Conservation (phyloP, 1,284 basidiomycete species). For the Athelia sp. region DNA sequence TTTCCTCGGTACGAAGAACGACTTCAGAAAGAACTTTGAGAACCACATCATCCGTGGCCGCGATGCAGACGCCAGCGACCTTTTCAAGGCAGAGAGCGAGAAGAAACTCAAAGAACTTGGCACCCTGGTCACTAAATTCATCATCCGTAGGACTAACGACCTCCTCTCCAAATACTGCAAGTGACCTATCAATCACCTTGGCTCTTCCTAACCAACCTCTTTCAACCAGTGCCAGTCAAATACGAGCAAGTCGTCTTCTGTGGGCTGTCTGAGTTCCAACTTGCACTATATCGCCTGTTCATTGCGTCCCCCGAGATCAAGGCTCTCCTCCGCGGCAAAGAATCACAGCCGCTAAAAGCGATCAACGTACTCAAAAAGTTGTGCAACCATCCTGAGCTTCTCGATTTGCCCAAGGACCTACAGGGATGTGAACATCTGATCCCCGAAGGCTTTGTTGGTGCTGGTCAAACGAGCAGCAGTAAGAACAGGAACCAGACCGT, state of each 20-base stretch:
- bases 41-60: constrained; percentile 90
- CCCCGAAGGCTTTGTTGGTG: constrained; percentile 76
- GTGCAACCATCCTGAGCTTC: constrained; percentile 95
- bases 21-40: constrained; percentile 98
- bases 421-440: constrained; percentile 81
- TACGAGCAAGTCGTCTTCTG: constrained; percentile 99
- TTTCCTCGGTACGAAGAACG: constrained; percentile 86
- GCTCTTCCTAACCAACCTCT: constrained; percentile 7
- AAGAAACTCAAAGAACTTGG: constrained; percentile 92
- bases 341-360: constrained; percentile 96
- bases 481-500: constrained; percentile 50
- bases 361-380: constrained; percentile 97
- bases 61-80: constrained; percentile 86
- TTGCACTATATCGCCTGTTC: constrained; percentile 88
- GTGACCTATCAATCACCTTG: constrained; percentile 27
- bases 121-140: constrained; percentile 90
- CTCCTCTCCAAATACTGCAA: constrained; percentile 93
- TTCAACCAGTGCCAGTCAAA: constrained; percentile 89
- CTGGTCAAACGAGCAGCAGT: constrained; percentile 34
- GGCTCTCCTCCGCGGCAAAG: constrained; percentile 81
- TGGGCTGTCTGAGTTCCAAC: constrained; percentile 83
- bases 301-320: constrained; percentile 95
- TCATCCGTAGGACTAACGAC: constrained; percentile 97
- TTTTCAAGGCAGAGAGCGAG: constrained; percentile 80
- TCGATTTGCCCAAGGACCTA: constrained; percentile 85